phyloP scores from a whole-genome alignment of 148 eudicot species.

The Rhododendron simsii region DNA sequence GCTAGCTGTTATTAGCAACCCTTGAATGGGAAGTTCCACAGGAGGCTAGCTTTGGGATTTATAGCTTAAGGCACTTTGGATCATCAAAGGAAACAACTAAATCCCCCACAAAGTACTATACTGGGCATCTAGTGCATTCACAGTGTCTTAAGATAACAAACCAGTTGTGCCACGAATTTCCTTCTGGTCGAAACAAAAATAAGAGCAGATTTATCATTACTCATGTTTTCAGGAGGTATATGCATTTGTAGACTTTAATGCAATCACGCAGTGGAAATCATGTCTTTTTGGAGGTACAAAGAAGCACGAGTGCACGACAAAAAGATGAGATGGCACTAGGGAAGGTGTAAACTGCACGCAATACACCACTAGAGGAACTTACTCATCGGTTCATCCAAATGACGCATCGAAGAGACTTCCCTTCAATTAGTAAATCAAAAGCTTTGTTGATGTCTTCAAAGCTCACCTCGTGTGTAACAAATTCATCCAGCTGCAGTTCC shows the following conservation, averaged over 20 bases:
- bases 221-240: not conserved
- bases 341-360: not conserved
- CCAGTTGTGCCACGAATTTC: not conserved
- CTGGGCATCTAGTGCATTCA: conserved; percentile 36
- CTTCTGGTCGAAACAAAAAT: not conserved
- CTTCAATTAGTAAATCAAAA: conserved; percentile 54
- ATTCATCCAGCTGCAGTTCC: conserved; percentile 66
- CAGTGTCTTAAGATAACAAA: conserved; percentile 15
- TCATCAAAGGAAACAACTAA: conserved; percentile 23
- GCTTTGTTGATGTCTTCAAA: conserved; percentile 78
- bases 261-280: not conserved
- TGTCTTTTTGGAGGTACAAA: conserved; percentile 1
- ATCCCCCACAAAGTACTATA: conserved; percentile 17
- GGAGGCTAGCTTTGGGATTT: conserved; percentile 27
- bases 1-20: conserved; percentile 20
- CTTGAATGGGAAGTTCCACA: conserved; percentile 40
- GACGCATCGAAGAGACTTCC: conserved; percentile 68
- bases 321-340: not conserved
- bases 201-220: not conserved
- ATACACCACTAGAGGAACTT: not conserved
- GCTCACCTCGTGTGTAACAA: conserved; percentile 67
- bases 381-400: conserved; percentile 62
- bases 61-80: conserved; percentile 36
- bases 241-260: not conserved
- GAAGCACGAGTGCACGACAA: not conserved